Conservation (phyloP, 345 rosid genomes). For the Camelina sativa region DNA sequence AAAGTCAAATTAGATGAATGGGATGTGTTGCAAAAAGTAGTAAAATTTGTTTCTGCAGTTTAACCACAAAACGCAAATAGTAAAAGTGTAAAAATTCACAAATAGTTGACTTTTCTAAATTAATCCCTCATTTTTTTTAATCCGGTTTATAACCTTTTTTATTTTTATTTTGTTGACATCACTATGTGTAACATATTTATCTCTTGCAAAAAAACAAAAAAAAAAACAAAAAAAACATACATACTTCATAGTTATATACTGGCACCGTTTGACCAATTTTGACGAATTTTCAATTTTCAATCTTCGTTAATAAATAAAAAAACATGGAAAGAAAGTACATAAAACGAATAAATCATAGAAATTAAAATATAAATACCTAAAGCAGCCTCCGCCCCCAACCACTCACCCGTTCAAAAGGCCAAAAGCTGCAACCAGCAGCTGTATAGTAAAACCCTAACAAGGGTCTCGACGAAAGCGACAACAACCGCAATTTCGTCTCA, state of each 20-base stretch:
- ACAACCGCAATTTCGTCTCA: neutral
- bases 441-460: constrained; percentile 34
- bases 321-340: neutral
- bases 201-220: no score
- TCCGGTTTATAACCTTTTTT: no score
- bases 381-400: constrained; percentile 38
- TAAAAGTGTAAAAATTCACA: no score
- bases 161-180: no score
- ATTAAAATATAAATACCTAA: constrained; percentile 18
- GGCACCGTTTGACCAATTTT: constrained; percentile 19
- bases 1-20: no score
- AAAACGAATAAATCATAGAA: constrained; percentile 10
- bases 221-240: no score
- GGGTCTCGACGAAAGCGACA: constrained; percentile 26
- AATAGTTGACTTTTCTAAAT: no score
- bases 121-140: no score
- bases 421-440: neutral
- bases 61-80: no score
- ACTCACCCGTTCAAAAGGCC: constrained; percentile 31
- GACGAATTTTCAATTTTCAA: constrained; percentile 10
- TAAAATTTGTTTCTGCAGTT: no score
- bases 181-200: no score
- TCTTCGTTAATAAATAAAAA: neutral
- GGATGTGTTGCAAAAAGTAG: no score
- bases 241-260: neutral